phyloP scores from a whole-genome alignment of 768 basidiomycete genomes.

The Calocybe cyanea region DNA sequence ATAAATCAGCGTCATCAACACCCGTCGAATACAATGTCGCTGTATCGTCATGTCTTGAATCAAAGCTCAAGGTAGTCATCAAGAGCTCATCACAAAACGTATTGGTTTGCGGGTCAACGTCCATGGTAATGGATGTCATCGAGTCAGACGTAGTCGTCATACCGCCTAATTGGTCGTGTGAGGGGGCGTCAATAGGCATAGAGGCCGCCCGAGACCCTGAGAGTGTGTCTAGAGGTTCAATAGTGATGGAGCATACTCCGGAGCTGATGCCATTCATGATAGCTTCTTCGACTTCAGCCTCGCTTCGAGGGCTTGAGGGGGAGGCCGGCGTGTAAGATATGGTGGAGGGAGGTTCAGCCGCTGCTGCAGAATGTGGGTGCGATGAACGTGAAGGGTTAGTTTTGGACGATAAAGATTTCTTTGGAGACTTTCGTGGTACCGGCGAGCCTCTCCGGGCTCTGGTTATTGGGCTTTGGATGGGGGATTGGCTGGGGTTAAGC shows the following conservation, averaged over 20 bases:
- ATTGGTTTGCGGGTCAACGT: no score
- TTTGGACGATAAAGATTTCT: conserved; percentile 1
- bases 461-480: conserved; percentile 9
- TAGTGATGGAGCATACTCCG: conserved; percentile 22
- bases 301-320: conserved; percentile 17
- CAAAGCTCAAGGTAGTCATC: no score
- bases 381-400: not conserved
- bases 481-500: conserved; percentile 37
- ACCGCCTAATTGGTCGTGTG: conserved; percentile 1
- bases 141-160: conserved; percentile 1
- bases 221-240: conserved; percentile 8
- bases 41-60: no score
- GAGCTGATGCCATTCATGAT: conserved; percentile 12
- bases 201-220: conserved; percentile 2
- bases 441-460: conserved; percentile 7
- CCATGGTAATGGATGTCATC: no score
- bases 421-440: not conserved
- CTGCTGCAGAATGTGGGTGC: not conserved
- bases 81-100: no score
- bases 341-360: conserved; percentile 3
- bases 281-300: conserved; percentile 28
- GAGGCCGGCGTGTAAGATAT: not conserved
- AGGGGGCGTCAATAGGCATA: not conserved
- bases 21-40: no score
- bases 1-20: no score